These are phyloP conservation scores for Lolium multiflorum DNA, from an alignment of 176 grass and related monocot genomes.

Conservation along the genomic window DNA sequence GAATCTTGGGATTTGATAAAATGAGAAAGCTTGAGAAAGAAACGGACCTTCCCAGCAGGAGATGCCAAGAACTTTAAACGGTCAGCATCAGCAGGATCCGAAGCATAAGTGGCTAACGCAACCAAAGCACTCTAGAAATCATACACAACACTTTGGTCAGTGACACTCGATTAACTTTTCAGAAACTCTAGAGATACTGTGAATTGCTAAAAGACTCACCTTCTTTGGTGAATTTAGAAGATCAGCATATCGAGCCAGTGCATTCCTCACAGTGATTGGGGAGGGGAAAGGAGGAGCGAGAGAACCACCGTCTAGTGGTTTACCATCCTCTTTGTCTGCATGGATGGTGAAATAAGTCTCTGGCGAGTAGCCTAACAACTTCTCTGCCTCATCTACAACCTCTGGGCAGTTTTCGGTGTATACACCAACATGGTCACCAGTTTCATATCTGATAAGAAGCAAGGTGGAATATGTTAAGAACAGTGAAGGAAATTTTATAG, in stretches of 20 bases:
- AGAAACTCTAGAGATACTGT: background rate
- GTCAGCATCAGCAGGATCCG: constrained; percentile 72
- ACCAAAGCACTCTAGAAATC: constrained; percentile 71
- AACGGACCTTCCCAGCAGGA: constrained; percentile 83
- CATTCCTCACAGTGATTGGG: constrained; percentile 73
- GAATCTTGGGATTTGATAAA: constrained; percentile 26
- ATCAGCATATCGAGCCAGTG: constrained; percentile 87
- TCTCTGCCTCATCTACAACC: constrained; percentile 81
- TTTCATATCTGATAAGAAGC: constrained; percentile 75
- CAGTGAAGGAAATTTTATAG: background rate
- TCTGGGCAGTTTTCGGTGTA: constrained; percentile 79
- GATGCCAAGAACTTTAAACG: constrained; percentile 80
- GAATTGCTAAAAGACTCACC: constrained; percentile 48
- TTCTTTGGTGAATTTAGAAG: constrained; percentile 99
- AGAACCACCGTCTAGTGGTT: constrained; percentile 66
- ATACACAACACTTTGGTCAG: constrained; percentile 18
- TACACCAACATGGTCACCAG: constrained; percentile 93
- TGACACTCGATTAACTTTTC: background rate
- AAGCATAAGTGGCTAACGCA: constrained; percentile 79
- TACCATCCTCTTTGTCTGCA: constrained; percentile 85
- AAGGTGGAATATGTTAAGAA: constrained; percentile 37
- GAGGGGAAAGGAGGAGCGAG: constrained; percentile 86
- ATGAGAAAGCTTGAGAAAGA: constrained; percentile 27
- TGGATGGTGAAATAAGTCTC: constrained; percentile 91
- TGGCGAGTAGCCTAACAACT: constrained; percentile 67